Percentiles rank a stretch among this genome's conserved stretches.
Evolutionary conservation across 192 early-diverging fungal genomes (phyloP).

Genomic region (Oehlia diaphana): DNA sequence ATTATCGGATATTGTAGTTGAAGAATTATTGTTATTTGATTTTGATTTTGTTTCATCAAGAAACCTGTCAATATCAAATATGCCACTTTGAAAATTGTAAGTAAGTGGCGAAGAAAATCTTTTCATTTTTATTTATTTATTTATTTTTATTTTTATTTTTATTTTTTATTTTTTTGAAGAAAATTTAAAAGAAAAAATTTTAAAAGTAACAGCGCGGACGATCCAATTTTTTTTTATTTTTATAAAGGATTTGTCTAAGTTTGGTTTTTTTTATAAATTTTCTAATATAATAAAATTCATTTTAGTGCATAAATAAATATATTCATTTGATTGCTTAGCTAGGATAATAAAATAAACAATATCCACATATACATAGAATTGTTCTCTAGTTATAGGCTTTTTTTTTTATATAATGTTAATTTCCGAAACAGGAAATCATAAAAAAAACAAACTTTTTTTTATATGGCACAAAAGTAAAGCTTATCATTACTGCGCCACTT

Average conservation of each 20-base stretch:
- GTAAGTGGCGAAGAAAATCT: not conserved
- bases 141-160: no score
- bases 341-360: conserved; percentile 1
- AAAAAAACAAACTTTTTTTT: not conserved
- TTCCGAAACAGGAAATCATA: not conserved
- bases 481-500: not conserved
- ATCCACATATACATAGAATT: not conserved
- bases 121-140: not conserved
- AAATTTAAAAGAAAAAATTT: not conserved
- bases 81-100: not conserved
- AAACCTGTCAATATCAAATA: conserved; percentile 2
- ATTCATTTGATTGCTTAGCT: not conserved
- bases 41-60: not conserved
- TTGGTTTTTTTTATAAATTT: no score
- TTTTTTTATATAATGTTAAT: not conserved
- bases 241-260: no score
- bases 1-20: not conserved
- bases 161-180: not conserved
- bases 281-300: no score
- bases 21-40: not conserved
- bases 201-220: no score
- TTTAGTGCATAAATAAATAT: not conserved
- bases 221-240: no score
- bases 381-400: not conserved
- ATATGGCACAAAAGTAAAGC: not conserved